Evolutionary conservation across 495 filamentous ascomycete genomes (phyloP), one percentile per base, ranked within the genome.

Genomic region (Lasiosphaeria ovina): DNA sequence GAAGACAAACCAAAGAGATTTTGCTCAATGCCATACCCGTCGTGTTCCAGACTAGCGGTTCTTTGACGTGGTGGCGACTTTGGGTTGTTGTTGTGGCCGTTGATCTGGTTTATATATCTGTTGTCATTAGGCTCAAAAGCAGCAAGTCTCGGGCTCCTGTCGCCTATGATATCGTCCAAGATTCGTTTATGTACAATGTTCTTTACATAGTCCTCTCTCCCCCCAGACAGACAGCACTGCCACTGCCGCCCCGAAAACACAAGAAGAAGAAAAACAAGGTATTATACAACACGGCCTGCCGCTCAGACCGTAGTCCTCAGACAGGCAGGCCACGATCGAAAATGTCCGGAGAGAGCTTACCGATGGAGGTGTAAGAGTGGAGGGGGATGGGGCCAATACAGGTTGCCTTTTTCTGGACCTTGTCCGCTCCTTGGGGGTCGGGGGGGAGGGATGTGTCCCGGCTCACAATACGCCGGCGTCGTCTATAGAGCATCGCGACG

Each of bases 181-280:
- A 49, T 47, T 12, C 57, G 51, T 51, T 51, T 59, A 63, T 63
- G 34, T 63, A 63, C 61, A 63, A 9, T 49, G 35, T 59, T 47
- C 16, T 47, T 47, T 47, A 47, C 44, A 47, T 47, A 47, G 44
- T 8, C 7, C 40, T 31, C 36, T 44, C 35, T 38, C 35, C 17
- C 34, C 58, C 42, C 11, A 48, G 55, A 16, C 47, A 63, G 42
- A 31, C 44, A 44, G 38, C 24, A 50, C 34, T 10, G 33, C 17
- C 55, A 24, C n/a, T 31, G 31, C 47, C 51, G 2, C 55, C 36
- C 33, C 36, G 24, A 58, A 57, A 44, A 54, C 55, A 44, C 17
- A 10, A 24, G 16, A 38, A 31, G 9, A 52, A 51, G 52, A 52
- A 52, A 51, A 57, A 52, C 45, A 57, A 51, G 35, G 40, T 55